A percentile compares a stretch with the other conserved stretches of the same genome.
phyloP scores from a whole-genome alignment of 2,329 filamentous ascomycete genomes.

The Drechslerella stenobrocha region DNA sequence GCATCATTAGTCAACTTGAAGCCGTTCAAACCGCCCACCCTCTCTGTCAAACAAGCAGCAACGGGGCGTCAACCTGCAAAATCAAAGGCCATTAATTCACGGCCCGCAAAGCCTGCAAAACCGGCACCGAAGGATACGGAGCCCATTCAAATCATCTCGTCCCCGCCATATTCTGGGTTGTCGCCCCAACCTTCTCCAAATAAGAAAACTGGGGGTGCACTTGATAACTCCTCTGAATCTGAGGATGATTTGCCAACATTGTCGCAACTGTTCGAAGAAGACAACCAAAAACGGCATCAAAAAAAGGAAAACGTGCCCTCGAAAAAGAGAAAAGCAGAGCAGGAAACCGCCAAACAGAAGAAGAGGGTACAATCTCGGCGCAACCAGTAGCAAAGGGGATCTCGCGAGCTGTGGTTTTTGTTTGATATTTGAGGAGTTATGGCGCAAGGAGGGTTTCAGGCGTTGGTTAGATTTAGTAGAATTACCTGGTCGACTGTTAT shows the following conservation, averaged over 20 bases:
- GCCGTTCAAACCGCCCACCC: constrained; percentile 43
- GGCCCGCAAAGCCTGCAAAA: constrained; percentile 9
- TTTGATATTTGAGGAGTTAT: not conserved
- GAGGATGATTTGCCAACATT: constrained; percentile 43
- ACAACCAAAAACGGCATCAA: constrained; percentile 4
- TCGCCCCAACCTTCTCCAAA: constrained; percentile 18
- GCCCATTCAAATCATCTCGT: constrained; percentile 28
- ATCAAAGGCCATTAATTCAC: too few species aligned
- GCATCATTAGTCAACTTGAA: constrained; percentile 37
- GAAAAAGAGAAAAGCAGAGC: constrained; percentile 35
- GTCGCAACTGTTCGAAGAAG: constrained; percentile 33
- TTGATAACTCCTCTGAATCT: constrained; percentile 10
- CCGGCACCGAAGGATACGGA: constrained; percentile 4
- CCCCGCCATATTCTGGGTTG: constrained; percentile 20
- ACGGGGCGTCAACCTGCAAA: too few species aligned
- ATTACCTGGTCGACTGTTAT: too few species aligned
- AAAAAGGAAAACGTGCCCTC: constrained; percentile 30
- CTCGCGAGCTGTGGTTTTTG: not conserved
- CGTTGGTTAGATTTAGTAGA: too few species aligned
- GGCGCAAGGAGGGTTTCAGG: not conserved
- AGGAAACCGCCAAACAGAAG: not conserved
- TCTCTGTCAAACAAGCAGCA: too few species aligned
- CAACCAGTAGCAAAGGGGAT: not conserved
- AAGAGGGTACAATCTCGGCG: constrained; percentile 14
- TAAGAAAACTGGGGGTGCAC: not conserved